Conservation (phyloP, 257 asterid genomes). For the Forsythia suspensa region DNA sequence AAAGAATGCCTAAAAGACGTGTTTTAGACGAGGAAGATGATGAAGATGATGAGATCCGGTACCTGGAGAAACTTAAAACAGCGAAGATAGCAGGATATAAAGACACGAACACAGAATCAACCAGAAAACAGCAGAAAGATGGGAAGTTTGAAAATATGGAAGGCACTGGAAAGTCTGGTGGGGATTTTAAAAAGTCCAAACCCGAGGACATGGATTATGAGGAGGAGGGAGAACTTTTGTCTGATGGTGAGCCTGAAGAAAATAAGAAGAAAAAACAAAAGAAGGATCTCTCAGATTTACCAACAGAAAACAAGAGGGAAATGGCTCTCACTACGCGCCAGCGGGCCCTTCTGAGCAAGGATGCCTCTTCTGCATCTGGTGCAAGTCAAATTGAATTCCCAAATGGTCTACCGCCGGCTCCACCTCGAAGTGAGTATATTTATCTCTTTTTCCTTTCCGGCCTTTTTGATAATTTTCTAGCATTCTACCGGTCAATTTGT, state of each 20-base stretch:
- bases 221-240: constrained; percentile 47
- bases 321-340: constrained; percentile 89
- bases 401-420: constrained; percentile 84
- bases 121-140: constrained; percentile 50
- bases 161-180: constrained; percentile 43
- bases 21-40: constrained; percentile 71
- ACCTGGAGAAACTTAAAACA: constrained; percentile 81
- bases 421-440: constrained; percentile 70
- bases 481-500: not conserved
- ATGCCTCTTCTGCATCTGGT: constrained; percentile 44
- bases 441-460: constrained; percentile 1
- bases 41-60: constrained; percentile 86
- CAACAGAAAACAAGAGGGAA: constrained; percentile 71
- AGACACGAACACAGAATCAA: constrained; percentile 53
- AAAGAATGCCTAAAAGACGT: constrained; percentile 77
- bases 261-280: constrained; percentile 56
- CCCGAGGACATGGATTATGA: constrained; percentile 65
- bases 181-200: constrained; percentile 51
- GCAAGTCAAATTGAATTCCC: constrained; percentile 69
- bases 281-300: constrained; percentile 63
- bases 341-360: constrained; percentile 70
- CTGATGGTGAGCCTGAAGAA: constrained; percentile 64
- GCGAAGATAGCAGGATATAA: constrained; percentile 51
- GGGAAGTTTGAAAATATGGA: constrained; percentile 41
- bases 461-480: not conserved